Percentiles rank a stretch among this genome's conserved stretches.
Evolutionary conservation across 192 early-diverging fungal species (phyloP).

Genomic region (Globomyces pollinis-pini): DNA sequence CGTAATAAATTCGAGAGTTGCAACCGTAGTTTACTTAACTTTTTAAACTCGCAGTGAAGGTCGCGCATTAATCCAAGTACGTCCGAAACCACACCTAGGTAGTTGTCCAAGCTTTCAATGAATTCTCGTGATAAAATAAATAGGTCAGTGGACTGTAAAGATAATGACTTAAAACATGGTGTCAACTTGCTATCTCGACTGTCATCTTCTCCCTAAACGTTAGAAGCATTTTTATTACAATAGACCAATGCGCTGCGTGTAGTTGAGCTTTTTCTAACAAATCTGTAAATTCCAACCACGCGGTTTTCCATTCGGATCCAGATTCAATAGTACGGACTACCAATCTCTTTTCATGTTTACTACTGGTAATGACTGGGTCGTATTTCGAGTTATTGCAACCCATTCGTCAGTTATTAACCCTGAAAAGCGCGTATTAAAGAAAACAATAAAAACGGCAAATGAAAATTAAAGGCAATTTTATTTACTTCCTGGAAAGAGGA

Average conservation of each 20-base stretch:
- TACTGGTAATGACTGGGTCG: background rate
- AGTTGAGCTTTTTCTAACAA: background rate
- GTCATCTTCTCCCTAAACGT: conserved; percentile 1
- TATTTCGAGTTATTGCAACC: background rate
- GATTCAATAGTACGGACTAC: background rate
- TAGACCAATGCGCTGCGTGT: background rate
- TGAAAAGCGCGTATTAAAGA: background rate
- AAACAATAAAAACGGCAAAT: background rate
- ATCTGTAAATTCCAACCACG: conserved; percentile 2
- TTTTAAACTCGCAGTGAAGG: background rate
- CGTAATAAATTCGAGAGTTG: background rate
- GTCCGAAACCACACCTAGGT: background rate
- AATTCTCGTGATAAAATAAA: conserved; percentile 1
- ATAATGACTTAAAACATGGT: background rate
- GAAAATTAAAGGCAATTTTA: background rate
- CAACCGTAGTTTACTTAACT: background rate
- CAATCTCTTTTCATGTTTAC: background rate
- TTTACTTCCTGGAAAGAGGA: background rate
- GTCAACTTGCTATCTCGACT: background rate
- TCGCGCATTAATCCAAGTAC: background rate
- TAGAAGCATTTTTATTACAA: background rate
- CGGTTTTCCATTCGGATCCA: background rate
- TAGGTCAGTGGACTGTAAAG: background rate
- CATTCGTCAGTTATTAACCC: background rate
- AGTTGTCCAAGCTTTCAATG: background rate